These are phyloP conservation scores for Magnolia kwangsiensis DNA, from an alignment of 164 flowering plant genomes.

Conservation along the genomic window DNA sequence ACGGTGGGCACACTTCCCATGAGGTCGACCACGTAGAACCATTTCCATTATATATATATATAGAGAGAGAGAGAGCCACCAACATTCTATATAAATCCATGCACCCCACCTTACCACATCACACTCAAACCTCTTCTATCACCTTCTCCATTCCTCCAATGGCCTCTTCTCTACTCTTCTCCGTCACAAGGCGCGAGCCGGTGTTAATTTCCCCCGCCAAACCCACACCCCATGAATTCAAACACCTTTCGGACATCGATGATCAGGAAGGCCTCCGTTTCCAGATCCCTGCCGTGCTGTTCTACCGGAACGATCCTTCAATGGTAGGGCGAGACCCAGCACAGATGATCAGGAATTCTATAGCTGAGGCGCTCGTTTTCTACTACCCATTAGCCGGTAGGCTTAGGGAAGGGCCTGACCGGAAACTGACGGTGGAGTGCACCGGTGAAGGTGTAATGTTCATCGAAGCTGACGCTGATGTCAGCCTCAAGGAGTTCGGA, in stretches of 20 bases:
- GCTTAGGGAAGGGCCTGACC: slow-evolving; percentile 16
- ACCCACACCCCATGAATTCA: slow-evolving; percentile 26
- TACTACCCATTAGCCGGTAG: slow-evolving; percentile 34
- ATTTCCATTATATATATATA: too few species aligned
- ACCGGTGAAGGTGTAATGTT: slow-evolving; percentile 23
- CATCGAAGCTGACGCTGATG: slow-evolving; percentile 19
- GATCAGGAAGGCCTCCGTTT: slow-evolving; percentile 28
- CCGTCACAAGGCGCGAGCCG: background rate
- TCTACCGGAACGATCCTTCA: slow-evolving; percentile 4
- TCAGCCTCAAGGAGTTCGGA: slow-evolving; percentile 25
- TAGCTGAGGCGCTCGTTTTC: slow-evolving; percentile 23
- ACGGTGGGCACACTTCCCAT: too few species aligned
- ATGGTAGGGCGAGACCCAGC: slow-evolving; percentile 24
- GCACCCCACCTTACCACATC: too few species aligned
- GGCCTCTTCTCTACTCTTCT: background rate
- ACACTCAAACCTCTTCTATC: too few species aligned
- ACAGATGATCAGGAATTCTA: slow-evolving; percentile 18
- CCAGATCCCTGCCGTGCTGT: slow-evolving; percentile 18
- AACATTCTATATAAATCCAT: too few species aligned
- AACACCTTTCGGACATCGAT: slow-evolving; percentile 30
- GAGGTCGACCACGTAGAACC: too few species aligned
- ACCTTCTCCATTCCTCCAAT: too few species aligned
- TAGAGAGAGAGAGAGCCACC: too few species aligned
- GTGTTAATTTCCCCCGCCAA: slow-evolving; percentile 17
- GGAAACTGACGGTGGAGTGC: slow-evolving; percentile 22